Evolutionary conservation across 306 rosid genomes (phyloP), one percentile per base, ranked within the genome.

Genomic region (Quercus robur): DNA sequence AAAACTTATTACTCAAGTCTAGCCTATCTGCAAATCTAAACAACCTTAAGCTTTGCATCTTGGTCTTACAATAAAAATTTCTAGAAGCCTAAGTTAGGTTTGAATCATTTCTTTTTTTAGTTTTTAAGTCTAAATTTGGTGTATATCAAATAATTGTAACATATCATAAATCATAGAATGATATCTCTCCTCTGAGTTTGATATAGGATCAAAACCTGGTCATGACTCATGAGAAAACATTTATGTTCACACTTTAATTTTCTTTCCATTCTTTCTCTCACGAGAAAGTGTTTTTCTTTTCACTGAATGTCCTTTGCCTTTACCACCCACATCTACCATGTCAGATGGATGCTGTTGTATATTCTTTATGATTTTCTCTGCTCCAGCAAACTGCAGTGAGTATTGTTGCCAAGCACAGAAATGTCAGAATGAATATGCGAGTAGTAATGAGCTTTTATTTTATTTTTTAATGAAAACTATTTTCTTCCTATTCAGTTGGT

Each of bases 301-400:
- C 74, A 44, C 71, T 28, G 58, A 52, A 13, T 44, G 82, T 14
- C 80, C 74, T 51, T 66, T 57, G 26, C 91, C 82, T 33, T 73
- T 71, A 5, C 68, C 21, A 1, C 58, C 77, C 52, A 31, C 56
- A 55, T 85, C 59, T 4, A 71, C 21, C 33, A 20, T 20, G 28
- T 76, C 87, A 35, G 74, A 77, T 54, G 81, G 75, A 73, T 55
- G 82, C 78, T 20, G 84, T 44, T 51, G 84, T 69, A 31, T 81
- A 79, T 87, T 90, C 88, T 76, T 85, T 83, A 74, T 83, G 35
- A 68, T 73, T 73, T 63, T 57, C 25, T 77, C 81, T 51, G 80
- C 81, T 76, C 78, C 81, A 35, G 75, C 56, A 77, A 81, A 59
- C 98, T 91, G 90, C 84, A 88, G 70, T 26, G 78, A 58, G 68